Percentiles rank a stretch among this genome's conserved stretches.
phyloP scores from a whole-genome alignment of 2,329 filamentous ascomycete genomes.

The Corynespora cassiicola region DNA sequence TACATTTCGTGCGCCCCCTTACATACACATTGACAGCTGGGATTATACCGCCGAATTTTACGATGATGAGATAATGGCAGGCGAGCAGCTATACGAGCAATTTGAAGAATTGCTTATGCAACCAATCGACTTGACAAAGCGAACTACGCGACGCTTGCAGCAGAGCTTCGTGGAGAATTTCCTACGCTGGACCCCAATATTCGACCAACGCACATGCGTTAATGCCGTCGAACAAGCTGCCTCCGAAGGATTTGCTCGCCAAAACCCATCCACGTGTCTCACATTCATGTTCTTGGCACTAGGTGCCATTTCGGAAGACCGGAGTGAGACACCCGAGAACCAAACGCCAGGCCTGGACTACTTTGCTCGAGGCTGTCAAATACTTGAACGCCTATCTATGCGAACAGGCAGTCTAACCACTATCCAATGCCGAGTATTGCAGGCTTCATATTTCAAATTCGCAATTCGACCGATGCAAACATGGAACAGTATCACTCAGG shows the following conservation, averaged over 20 bases:
- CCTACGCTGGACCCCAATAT: conserved; percentile 33
- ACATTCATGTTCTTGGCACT: conserved; percentile 29
- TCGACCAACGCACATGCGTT: conserved; percentile 27
- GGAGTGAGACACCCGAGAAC: conserved; percentile 17
- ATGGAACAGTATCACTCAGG: conserved; percentile 33
- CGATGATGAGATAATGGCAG: conserved; percentile 31
- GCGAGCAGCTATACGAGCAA: conserved; percentile 28
- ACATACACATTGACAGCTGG: conserved; percentile 33
- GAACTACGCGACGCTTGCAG: conserved; percentile 28
- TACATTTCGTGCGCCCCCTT: conserved; percentile 26
- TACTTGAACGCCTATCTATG: conserved; percentile 26
- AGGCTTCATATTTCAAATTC: conserved; percentile 35
- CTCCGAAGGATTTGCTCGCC: conserved; percentile 11
- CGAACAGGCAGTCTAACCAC: conserved; percentile 25
- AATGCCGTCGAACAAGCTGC: conserved; percentile 23
- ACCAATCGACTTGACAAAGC: conserved; percentile 21
- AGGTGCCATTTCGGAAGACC: conserved; percentile 28
- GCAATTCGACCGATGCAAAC: conserved; percentile 28
- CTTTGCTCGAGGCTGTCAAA: conserved; percentile 26
- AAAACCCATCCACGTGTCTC: conserved; percentile 25
- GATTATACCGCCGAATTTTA: conserved; percentile 36
- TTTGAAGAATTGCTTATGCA: conserved; percentile 21
- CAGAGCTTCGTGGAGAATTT: conserved; percentile 36
- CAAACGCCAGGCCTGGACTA: conserved; percentile 30
- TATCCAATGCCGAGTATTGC: conserved; percentile 32